Base-by-base conservation (phyloP, 2,329 filamentous ascomycete species). In the Cladosporium colombiae region DNA sequence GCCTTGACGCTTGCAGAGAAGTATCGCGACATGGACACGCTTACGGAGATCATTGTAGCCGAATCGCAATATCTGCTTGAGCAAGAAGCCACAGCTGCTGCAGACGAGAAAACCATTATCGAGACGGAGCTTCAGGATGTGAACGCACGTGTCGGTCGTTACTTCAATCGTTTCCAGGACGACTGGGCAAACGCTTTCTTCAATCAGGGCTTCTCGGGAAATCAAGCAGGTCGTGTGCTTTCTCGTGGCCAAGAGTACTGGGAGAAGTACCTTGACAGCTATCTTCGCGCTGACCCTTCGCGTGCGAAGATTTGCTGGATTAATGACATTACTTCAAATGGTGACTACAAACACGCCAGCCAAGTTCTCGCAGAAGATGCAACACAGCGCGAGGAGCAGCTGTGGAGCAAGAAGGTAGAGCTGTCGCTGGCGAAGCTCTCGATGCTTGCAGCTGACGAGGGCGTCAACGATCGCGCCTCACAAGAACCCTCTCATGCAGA, bases 321-420 rank as follows among this genome's bases (percentile, higher is more conserved):
- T 80, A 96, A 99, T 75, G 93, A 98, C 75, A 85, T 98, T 8
- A 84, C 88, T 67, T 85, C 86, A 27, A 91, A 95, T 74, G 84
- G 88, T 66, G 88, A 97, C 72, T 92, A 92, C 68, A 82, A 86
- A 14, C 85, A 87, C 65, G 93, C 94, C 13, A 89, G 90, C 5
- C 81, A 87, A 50, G 90, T 89, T 0, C 83, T 99, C 56, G 81
- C 91, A 52, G 81, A 86, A 8, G 83, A 93, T 23, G 93, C 91
- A 0, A 81, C 89, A 23, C 83, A 84, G 59, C 86, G 88, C 63
- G 93, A 97, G 76, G 85, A 87, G 62, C 90, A 93, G 71, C 80
- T 95, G 4, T 98, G 94, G 94, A 92, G 88, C 79, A 96, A 96
- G 81, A 95, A 96, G 77, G 91, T 97, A 37, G 91, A 98, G 78